These are phyloP conservation scores for Kodamaea lidongshanica DNA, from an alignment of 805 yeast species.

Conservation along the genomic window DNA sequence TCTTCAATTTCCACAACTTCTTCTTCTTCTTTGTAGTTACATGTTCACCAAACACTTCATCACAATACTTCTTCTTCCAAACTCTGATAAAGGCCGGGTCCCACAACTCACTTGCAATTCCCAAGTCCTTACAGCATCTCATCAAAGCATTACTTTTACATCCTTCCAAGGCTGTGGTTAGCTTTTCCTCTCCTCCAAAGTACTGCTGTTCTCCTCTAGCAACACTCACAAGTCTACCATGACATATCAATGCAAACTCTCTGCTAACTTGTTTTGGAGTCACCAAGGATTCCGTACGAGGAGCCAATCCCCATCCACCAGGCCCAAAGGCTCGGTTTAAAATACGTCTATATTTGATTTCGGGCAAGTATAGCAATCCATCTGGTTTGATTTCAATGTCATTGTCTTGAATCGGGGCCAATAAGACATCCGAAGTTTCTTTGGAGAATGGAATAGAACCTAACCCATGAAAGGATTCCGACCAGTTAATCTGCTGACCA, in stretches of 20 bases:
- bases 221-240: slow-evolving; percentile 82
- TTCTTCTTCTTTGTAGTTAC: slow-evolving; percentile 75
- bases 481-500: slow-evolving; percentile 56
- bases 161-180: slow-evolving; percentile 95
- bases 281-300: slow-evolving; percentile 77
- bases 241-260: slow-evolving; percentile 82
- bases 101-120: slow-evolving; percentile 96
- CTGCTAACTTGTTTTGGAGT: slow-evolving; percentile 73
- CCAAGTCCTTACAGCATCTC: slow-evolving; percentile 97
- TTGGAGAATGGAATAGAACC: slow-evolving; percentile 71
- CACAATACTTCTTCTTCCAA: slow-evolving; percentile 49
- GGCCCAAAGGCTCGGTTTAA: slow-evolving; percentile 92
- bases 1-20: slow-evolving; percentile 83
- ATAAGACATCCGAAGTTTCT: slow-evolving; percentile 52
- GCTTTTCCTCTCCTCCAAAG: slow-evolving; percentile 71
- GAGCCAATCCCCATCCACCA: slow-evolving; percentile 98
- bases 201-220: slow-evolving; percentile 96
- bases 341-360: slow-evolving; percentile 88
- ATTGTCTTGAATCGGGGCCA: slow-evolving; percentile 53
- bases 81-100: slow-evolving; percentile 77
- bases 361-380: slow-evolving; percentile 87
- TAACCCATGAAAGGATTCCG: slow-evolving; percentile 78
- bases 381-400: slow-evolving; percentile 96
- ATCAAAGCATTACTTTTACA: slow-evolving; percentile 93
- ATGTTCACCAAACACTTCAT: slow-evolving; percentile 81